These are phyloP conservation scores for Pythium phragmitis DNA, from an alignment of 352 stramenopile species.

Conservation along the genomic window DNA sequence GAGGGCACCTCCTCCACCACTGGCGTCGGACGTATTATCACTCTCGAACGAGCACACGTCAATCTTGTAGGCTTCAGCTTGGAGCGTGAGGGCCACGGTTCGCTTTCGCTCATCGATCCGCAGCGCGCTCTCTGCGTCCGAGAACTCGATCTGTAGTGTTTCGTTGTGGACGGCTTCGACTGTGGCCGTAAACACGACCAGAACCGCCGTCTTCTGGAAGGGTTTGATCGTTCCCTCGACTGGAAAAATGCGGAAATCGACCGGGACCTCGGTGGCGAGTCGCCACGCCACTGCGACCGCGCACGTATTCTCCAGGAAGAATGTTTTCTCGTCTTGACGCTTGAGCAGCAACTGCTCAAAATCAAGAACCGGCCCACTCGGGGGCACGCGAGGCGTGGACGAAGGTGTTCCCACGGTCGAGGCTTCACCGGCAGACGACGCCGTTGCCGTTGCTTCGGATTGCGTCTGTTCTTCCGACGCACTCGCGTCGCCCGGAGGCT, in stretches of 20 bases:
- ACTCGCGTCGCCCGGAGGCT: constrained; percentile 44
- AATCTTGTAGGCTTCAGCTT: constrained; percentile 91
- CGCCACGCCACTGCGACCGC: constrained; percentile 78
- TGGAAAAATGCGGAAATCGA: constrained; percentile 76
- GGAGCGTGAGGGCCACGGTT: constrained; percentile 36
- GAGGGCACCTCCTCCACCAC: constrained; percentile 9
- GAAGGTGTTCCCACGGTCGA: neutral
- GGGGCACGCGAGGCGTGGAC: constrained; percentile 7
- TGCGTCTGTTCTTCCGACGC: constrained; percentile 36
- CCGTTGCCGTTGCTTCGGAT: neutral
- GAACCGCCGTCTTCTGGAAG: constrained; percentile 57
- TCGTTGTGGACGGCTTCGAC: constrained; percentile 69
- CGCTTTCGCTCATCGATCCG: constrained; percentile 38
- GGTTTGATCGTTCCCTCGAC: constrained; percentile 70
- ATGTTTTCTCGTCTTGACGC: constrained; percentile 82
- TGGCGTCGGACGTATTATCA: constrained; percentile 28
- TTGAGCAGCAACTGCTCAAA: constrained; percentile 93
- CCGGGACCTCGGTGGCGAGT: constrained; percentile 37
- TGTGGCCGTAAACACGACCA: constrained; percentile 69
- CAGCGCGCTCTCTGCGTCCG: constrained; percentile 73
- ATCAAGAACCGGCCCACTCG: constrained; percentile 53
- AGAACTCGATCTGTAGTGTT: constrained; percentile 74
- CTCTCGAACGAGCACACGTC: constrained; percentile 86
- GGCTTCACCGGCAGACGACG: neutral
- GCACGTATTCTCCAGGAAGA: constrained; percentile 86